phyloP scores from a whole-genome alignment of 2,329 filamentous ascomycete genomes.

The Monilinia aucupariae region DNA sequence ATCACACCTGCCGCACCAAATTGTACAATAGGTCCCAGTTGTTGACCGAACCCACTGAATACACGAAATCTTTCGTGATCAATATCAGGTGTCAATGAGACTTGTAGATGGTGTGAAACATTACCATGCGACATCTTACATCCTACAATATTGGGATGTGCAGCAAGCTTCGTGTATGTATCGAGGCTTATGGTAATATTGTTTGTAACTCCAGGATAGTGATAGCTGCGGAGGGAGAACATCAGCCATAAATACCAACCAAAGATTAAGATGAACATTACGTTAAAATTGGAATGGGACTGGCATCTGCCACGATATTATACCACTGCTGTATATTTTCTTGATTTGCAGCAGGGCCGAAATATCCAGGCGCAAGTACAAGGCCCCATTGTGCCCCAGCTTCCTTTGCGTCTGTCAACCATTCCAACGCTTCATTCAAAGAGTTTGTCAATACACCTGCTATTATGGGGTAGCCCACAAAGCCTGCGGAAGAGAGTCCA shows the following conservation, averaged over 20 bases:
- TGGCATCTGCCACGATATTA: conserved; percentile 51
- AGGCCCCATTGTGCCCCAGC: conserved; percentile 60
- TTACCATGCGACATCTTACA: conserved; percentile 63
- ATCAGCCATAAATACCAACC: neutral
- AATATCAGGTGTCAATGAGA: conserved; percentile 53
- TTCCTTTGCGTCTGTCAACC: conserved; percentile 43
- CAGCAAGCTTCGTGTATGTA: conserved; percentile 50
- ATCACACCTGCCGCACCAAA: conserved; percentile 42
- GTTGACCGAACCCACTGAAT: conserved; percentile 42
- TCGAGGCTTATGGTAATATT: conserved; percentile 51
- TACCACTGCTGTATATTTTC: conserved; percentile 56
- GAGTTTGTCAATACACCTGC: conserved; percentile 51
- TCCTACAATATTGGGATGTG: conserved; percentile 60
- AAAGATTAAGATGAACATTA: conserved; percentile 34
- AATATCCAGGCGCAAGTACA: conserved; percentile 59
- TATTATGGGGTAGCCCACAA: conserved; percentile 52
- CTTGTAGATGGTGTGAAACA: conserved; percentile 54
- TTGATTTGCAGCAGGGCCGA: conserved; percentile 38
- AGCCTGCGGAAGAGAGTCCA: conserved; percentile 49
- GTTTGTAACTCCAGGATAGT: conserved; percentile 60
- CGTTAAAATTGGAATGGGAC: conserved; percentile 56
- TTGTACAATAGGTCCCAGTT: conserved; percentile 10
- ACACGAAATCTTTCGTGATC: conserved; percentile 52
- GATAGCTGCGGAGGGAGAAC: conserved; percentile 36
- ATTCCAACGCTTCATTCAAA: conserved; percentile 50